Evolutionary conservation across 257 asterid genomes (phyloP).

Genomic region (Scutellaria baicalensis): DNA sequence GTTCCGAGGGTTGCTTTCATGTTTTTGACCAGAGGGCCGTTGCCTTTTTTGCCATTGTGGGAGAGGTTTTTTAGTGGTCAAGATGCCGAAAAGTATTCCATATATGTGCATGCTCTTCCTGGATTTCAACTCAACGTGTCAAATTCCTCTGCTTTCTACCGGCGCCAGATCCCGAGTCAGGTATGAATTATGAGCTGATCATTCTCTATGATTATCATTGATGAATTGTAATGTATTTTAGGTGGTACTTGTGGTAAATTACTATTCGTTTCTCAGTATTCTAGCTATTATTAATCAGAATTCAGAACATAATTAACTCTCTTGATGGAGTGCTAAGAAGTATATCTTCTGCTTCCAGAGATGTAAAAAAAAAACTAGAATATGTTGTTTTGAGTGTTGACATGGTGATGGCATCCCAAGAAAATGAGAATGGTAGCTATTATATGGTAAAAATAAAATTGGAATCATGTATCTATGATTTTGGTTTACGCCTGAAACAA

Average conservation of each 20-base stretch:
- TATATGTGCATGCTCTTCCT: slow-evolving; percentile 77
- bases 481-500: neutral
- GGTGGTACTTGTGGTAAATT: neutral
- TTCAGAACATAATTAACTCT: neutral
- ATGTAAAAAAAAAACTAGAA: neutral
- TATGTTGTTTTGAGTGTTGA: neutral
- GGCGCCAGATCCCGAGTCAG: slow-evolving; percentile 86
- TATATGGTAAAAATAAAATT: neutral
- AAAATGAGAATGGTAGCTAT: neutral
- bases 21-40: slow-evolving; percentile 86
- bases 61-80: slow-evolving; percentile 80
- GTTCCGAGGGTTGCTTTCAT: slow-evolving; percentile 84
- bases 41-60: slow-evolving; percentile 89
- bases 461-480: neutral
- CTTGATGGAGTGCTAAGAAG: neutral
- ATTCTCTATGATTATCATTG: neutral
- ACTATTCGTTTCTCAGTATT: neutral
- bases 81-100: slow-evolving; percentile 53
- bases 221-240: no score
- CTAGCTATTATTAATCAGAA: neutral
- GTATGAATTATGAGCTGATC: slow-evolving; percentile 30
- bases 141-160: slow-evolving; percentile 57
- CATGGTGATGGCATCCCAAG: neutral
- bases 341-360: neutral
- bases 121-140: slow-evolving; percentile 56